phyloP scores from a whole-genome alignment of 2,329 filamentous ascomycete genomes.

The Trichoderma cornu-damae region DNA sequence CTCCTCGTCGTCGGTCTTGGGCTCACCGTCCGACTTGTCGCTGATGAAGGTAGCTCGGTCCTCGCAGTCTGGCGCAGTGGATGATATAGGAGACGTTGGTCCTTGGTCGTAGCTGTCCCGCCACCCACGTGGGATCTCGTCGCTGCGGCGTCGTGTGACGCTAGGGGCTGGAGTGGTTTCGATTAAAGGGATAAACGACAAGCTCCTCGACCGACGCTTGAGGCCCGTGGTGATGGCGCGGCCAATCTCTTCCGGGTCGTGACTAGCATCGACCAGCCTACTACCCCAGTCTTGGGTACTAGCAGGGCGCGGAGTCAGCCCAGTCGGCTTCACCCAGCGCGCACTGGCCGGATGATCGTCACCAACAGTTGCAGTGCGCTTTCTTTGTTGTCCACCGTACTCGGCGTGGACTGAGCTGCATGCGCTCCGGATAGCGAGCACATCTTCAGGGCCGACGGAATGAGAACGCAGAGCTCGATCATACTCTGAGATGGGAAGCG shows the following conservation, averaged over 20 bases:
- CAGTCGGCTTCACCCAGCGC: slow-evolving; percentile 41
- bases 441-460: slow-evolving; percentile 53
- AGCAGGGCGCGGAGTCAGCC: slow-evolving; percentile 57
- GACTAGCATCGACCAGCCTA: slow-evolving; percentile 33
- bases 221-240: slow-evolving; percentile 51
- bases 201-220: slow-evolving; percentile 54
- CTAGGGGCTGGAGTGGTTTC: slow-evolving; percentile 25
- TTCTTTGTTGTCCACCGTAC: slow-evolving; percentile 20
- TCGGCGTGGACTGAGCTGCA: slow-evolving; percentile 51
- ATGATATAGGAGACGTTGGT: slow-evolving; percentile 45
- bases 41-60: slow-evolving; percentile 27
- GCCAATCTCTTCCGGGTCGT: slow-evolving; percentile 54
- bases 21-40: slow-evolving; percentile 32
- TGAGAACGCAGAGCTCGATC: slow-evolving; percentile 58
- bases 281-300: slow-evolving; percentile 52
- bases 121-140: slow-evolving; percentile 58
- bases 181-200: slow-evolving; percentile 46
- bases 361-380: slow-evolving; percentile 7
- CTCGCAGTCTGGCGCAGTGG: slow-evolving; percentile 38
- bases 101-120: slow-evolving; percentile 53
- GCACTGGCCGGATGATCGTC: slow-evolving; percentile 22
- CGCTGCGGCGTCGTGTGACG: slow-evolving; percentile 49
- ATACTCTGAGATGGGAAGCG: slow-evolving; percentile 56
- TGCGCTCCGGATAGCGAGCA: slow-evolving; percentile 48
- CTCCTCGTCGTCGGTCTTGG: slow-evolving; percentile 28